Evolutionary conservation across 768 basidiomycete species (phyloP).

Genomic region (Candolleomyces efflorescens): DNA sequence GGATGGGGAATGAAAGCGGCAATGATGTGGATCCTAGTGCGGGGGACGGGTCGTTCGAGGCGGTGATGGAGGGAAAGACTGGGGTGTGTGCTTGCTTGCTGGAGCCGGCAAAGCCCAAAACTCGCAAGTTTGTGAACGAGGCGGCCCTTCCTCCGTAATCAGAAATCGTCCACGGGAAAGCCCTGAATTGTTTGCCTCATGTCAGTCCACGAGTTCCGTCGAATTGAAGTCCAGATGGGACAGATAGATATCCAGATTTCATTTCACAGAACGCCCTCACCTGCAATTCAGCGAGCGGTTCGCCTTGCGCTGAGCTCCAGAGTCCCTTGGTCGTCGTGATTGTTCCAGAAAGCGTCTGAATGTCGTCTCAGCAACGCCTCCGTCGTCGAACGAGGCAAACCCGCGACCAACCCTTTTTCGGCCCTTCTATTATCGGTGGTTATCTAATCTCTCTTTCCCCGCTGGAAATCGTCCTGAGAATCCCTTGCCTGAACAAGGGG

Average conservation of each 20-base stretch:
- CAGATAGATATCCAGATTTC: conserved; percentile 11
- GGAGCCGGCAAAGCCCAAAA: no score
- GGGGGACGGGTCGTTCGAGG: no score
- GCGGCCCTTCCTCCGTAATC: no score
- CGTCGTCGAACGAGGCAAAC: conserved; percentile 22
- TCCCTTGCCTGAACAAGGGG: background rate
- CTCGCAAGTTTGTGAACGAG: no score
- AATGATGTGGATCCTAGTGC: no score
- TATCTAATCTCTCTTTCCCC: conserved; percentile 20
- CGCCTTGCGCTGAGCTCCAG: conserved; percentile 9
- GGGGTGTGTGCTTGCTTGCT: no score
- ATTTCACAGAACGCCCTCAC: conserved; percentile 19
- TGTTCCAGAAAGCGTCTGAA: background rate
- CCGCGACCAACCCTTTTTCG: conserved; percentile 19
- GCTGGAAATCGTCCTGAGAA: background rate
- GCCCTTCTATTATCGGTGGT: conserved; percentile 12
- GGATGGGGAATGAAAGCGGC: no score
- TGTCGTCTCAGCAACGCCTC: conserved; percentile 1
- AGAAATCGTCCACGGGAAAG: conserved; percentile 30
- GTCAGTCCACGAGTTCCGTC: conserved; percentile 44
- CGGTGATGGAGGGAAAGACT: no score
- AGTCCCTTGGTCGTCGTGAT: conserved; percentile 12
- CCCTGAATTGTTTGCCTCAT: conserved; percentile 47
- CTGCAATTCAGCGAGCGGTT: conserved; percentile 11
- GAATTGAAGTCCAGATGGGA: conserved; percentile 26